These are phyloP conservation scores for Recurvomyces mirabilis DNA, from an alignment of 495 filamentous ascomycete species.

Conservation along the genomic window DNA sequence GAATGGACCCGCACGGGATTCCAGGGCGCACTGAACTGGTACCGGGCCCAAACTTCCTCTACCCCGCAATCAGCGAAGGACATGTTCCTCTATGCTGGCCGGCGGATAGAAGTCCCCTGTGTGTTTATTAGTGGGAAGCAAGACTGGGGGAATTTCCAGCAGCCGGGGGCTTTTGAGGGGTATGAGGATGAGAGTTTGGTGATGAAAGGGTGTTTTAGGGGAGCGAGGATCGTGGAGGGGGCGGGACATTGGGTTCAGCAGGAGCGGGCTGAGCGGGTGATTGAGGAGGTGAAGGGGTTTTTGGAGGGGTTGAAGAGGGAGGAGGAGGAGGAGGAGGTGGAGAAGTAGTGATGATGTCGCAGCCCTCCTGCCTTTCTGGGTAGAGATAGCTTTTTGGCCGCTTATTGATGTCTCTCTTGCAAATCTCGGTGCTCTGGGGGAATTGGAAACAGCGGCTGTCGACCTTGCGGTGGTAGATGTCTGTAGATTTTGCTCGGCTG, in stretches of 20 bases:
- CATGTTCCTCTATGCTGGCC: slow-evolving; percentile 47
- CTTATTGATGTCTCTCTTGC: no score
- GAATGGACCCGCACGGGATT: slow-evolving; percentile 58
- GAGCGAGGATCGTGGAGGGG: slow-evolving; percentile 41
- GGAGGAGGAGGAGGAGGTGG: no score
- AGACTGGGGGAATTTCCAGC: slow-evolving; percentile 60
- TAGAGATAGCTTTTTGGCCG: no score
- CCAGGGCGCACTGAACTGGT: slow-evolving; percentile 63
- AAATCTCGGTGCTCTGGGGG: no score
- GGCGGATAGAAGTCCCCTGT: slow-evolving; percentile 51
- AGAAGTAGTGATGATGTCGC: no score
- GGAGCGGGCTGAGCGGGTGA: slow-evolving; percentile 47
- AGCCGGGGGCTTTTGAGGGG: slow-evolving; percentile 49
- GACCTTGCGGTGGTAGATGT: no score
- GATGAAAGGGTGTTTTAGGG: slow-evolving; percentile 35
- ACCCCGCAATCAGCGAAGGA: slow-evolving; percentile 37
- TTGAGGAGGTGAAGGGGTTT: slow-evolving; percentile 40
- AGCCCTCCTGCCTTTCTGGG: no score
- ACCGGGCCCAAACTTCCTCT: slow-evolving; percentile 45
- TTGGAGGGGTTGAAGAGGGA: slow-evolving; percentile 20
- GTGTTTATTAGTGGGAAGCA: slow-evolving; percentile 47
- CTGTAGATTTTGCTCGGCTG: no score
- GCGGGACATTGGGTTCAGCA: slow-evolving; percentile 61
- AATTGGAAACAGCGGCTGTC: no score
- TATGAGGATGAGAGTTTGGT: slow-evolving; percentile 36